Evolutionary conservation across 2,329 filamentous ascomycete species (phyloP).

Genomic region (Tolypocladium ophioglossoides): DNA sequence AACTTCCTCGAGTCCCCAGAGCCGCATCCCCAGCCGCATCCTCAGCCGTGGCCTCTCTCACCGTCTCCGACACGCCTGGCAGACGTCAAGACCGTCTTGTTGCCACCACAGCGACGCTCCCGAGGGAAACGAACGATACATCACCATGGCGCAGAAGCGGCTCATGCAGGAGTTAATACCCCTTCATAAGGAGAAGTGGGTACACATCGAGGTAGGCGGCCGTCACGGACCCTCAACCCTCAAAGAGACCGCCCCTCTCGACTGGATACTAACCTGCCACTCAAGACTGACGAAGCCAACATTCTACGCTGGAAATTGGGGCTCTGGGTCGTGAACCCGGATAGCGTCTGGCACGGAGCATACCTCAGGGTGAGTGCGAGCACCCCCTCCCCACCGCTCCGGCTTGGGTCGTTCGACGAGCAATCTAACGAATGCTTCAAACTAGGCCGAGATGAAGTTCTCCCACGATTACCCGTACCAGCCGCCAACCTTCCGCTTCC

Average conservation of each 20-base stretch:
- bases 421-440: background rate
- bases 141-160: conserved; percentile 52
- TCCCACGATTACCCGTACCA: conserved; percentile 80
- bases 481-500: conserved; percentile 82
- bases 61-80: background rate
- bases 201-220: conserved; percentile 66
- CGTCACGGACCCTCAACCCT: background rate
- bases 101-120: background rate
- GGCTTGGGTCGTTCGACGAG: background rate
- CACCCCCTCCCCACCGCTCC: background rate
- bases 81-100: background rate
- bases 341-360: conserved; percentile 84
- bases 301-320: conserved; percentile 81
- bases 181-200: conserved; percentile 85
- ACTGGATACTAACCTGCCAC: conserved; percentile 1
- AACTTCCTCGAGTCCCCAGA: background rate
- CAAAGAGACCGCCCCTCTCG: background rate
- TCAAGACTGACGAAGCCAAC: conserved; percentile 65
- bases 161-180: conserved; percentile 81
- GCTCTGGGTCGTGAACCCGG: conserved; percentile 84
- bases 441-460: conserved; percentile 73
- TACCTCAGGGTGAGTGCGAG: conserved; percentile 61
- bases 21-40: background rate
- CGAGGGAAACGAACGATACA: background rate
- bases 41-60: background rate